Conservation (phyloP, 2,329 filamentous ascomycete genomes). For the Elsinoe perseae region DNA sequence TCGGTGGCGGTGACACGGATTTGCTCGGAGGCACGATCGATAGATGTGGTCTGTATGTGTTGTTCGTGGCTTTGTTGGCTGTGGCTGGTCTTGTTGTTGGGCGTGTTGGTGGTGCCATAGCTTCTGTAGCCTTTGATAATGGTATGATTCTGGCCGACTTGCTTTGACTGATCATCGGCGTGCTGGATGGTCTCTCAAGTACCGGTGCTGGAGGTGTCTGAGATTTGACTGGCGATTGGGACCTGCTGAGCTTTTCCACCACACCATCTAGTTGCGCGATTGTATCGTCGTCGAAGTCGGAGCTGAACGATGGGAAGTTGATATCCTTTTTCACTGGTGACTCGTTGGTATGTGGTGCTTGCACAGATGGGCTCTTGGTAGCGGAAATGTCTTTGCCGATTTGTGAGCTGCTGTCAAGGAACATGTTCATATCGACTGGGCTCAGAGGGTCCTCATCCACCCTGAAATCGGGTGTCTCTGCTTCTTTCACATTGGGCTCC, state of each 20-base stretch:
- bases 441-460: slow-evolving; percentile 28
- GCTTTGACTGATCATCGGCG: not conserved
- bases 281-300: slow-evolving; percentile 20
- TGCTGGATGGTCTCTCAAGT: not conserved
- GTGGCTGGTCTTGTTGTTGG: slow-evolving; percentile 14
- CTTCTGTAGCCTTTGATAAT: not conserved
- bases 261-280: not conserved
- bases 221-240: slow-evolving; percentile 16
- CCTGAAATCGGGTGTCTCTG: slow-evolving; percentile 23
- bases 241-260: slow-evolving; percentile 26
- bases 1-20: not conserved
- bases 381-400: slow-evolving; percentile 36
- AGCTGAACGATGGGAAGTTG: slow-evolving; percentile 30
- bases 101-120: slow-evolving; percentile 22
- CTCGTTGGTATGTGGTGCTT: not conserved
- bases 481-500: not conserved
- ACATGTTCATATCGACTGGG: slow-evolving; percentile 19
- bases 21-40: not conserved
- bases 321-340: not conserved
- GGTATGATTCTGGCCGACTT: not conserved
- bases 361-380: not conserved
- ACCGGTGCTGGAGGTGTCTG: not conserved
- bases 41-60: not conserved
- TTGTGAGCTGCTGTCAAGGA: slow-evolving; percentile 40
- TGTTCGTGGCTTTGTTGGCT: not conserved